These are phyloP conservation scores for Monilinia vaccinii-corymbosi DNA, from an alignment of 2,329 filamentous ascomycete genomes.

Conservation along the genomic window DNA sequence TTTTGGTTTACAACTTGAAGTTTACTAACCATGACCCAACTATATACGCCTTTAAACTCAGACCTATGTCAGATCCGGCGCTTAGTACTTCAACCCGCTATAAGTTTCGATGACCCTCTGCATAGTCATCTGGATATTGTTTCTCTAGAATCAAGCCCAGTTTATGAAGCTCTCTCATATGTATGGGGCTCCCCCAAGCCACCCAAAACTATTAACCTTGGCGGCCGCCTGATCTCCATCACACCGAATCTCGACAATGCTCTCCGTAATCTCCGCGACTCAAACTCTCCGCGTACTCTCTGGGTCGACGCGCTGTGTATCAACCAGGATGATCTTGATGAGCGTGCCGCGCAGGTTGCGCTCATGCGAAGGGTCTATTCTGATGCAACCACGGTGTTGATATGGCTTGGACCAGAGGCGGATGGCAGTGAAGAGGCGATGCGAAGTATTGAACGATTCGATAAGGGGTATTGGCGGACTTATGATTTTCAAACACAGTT, in stretches of 20 bases:
- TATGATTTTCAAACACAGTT: not conserved
- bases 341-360: constrained; percentile 15
- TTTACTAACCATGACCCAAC: not conserved
- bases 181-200: constrained; percentile 4
- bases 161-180: constrained; percentile 14
- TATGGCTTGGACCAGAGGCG: constrained; percentile 9
- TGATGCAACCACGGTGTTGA: constrained; percentile 5
- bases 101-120: not conserved
- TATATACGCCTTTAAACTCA: not conserved
- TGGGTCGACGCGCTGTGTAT: constrained; percentile 18
- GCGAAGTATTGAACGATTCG: not conserved
- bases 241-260: constrained; percentile 10
- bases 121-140: constrained; percentile 3
- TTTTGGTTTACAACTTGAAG: not conserved
- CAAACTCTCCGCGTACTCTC: not conserved
- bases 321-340: constrained; percentile 15
- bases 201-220: not conserved
- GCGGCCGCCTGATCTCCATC: not conserved
- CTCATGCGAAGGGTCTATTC: constrained; percentile 20
- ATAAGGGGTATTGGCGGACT: not conserved
- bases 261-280: constrained; percentile 1
- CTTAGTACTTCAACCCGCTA: constrained; percentile 1
- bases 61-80: constrained; percentile 4
- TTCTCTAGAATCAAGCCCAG: not conserved
- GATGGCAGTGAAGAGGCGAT: not conserved